A percentile compares a stretch with the other conserved stretches of the same genome.
phyloP scores from a whole-genome alignment of 1,284 basidiomycete genomes.

The Anthracocystis walkeri region DNA sequence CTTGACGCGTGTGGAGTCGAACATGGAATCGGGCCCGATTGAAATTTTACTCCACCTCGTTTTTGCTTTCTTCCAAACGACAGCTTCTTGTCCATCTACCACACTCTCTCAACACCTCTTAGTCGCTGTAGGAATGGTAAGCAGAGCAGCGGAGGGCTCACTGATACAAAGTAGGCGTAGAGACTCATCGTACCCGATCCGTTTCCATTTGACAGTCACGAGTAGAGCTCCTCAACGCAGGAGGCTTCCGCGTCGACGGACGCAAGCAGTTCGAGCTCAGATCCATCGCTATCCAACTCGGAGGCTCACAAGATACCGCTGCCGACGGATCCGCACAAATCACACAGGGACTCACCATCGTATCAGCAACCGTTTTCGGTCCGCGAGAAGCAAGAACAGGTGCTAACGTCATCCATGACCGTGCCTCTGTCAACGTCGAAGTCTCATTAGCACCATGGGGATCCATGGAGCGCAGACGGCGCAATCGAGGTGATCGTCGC shows the following conservation, averaged over 20 bases:
- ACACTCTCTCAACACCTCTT: background rate
- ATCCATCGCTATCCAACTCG: slow-evolving; percentile 81
- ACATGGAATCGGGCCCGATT: slow-evolving; percentile 27
- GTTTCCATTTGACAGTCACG: slow-evolving; percentile 73
- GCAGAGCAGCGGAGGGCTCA: background rate
- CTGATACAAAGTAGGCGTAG: too few relatives aligned
- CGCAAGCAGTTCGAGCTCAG: slow-evolving; percentile 90
- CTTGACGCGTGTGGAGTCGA: slow-evolving; percentile 22
- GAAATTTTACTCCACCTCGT: slow-evolving; percentile 29
- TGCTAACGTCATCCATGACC: slow-evolving; percentile 51
- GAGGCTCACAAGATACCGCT: slow-evolving; percentile 62
- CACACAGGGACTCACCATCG: slow-evolving; percentile 89
- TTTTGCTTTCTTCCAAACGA: background rate
- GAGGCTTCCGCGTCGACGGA: slow-evolving; percentile 84
- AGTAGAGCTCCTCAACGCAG: slow-evolving; percentile 88
- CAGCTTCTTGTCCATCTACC: background rate
- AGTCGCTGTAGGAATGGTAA: slow-evolving; percentile 20
- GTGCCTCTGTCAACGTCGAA: slow-evolving; percentile 78
- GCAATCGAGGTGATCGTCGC: slow-evolving; percentile 77
- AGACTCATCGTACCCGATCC: background rate
- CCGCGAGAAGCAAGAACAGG: slow-evolving; percentile 81
- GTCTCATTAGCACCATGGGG: slow-evolving; percentile 77
- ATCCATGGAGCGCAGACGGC: slow-evolving; percentile 80
- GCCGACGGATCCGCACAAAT: slow-evolving; percentile 88
- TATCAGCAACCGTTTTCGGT: slow-evolving; percentile 87